Base-by-base conservation (phyloP, 225 moss, liverwort and hornwort genomes). In the Neckera pumila region DNA sequence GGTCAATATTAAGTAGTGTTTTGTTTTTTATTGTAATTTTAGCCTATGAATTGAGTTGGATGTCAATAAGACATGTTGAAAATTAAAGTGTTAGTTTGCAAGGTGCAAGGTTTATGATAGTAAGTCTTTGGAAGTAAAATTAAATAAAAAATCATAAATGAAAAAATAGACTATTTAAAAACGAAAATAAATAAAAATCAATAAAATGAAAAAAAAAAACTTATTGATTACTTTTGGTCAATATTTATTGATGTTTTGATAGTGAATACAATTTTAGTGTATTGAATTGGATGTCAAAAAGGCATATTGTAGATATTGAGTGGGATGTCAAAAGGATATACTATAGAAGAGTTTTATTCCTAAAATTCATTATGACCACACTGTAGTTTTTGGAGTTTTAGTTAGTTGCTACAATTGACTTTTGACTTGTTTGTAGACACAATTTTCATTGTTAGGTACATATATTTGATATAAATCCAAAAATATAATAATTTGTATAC, bases 321-420 rank as follows among this genome's bases (percentile, higher is more conserved):
- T 73, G 17, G 17, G 28, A 73, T 73, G 30, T 17, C 11, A 28
- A 11, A 45, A 11, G 17, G 11, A 16, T 4, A 18, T 47, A 30
- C 26, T 74, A 0, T 45, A 11, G 18, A 47, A 17, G 74, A 30
- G 31, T 73, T 2, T 73, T 15, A 47, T 30, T 6, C 1, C 17
- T 30, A 11, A 18, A 45, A 28, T 30, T 30, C 30, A 17, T 47
- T 74, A 2, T 2, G 31, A 47, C 3, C 2, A 10, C 31, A 74
- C 12, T 74, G 11, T 47, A 6, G 0, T 18, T 74, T 42, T 31
- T 10, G 28, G 31, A 4, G 31, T 47, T 74, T 47, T 47, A 11
- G 0, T 11, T 3, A 11, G 1, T 19, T 74, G 1, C 2, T 47
- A 1, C 0, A 26, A 4, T 47, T 49, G 7, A 47, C 1, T 74